Evolutionary conservation across 148 eudicot genomes (phyloP), one percentile per base, ranked within the genome.

Genomic region (Nepenthes mirabilis): DNA sequence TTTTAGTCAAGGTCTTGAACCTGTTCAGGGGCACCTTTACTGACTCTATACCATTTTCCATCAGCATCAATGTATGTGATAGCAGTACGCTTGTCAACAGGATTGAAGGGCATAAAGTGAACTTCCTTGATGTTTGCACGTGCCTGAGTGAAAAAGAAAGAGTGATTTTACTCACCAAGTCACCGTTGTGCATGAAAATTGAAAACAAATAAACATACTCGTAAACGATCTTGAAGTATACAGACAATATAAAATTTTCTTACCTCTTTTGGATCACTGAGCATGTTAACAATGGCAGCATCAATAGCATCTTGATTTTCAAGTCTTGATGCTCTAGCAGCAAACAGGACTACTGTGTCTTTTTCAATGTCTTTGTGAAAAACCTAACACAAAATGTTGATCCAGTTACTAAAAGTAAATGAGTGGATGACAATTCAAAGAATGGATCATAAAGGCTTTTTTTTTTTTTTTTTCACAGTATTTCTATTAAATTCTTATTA

Each of bases 221-320:
- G 55, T 3, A 52, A 1, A 52, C 14, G 32, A 5, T 32, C 5
- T 1, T 52, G 14, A 2, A 32, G 14, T 10, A 11, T 11, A 45
- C 49, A 45, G 49, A 48, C 23, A 48, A 14, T 32, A 52, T 52
- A 14, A 32, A 32, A 9, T 56, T 56, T 33, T 65, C 37, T 62
- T 61, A 83, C 89, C 82, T 84, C 86, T 75, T 62, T 84, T 36
- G 86, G 86, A 74, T 84, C 90, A 63, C 72, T 68, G 52, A 81
- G 85, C 90, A 84, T 84, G 70, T 66, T 76, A 52, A 74, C 66
- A 36, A 81, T 79, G 56, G 85, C 83, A 61, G 83, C 66, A 70
- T 84, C 90, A 66, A 84, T 84, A n/a, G 90, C 90, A 68, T 84
- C 90, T 66, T 84, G 90, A 69, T 84, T 84, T 73, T 84, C 90